A percentile compares a stretch with the other conserved stretches of the same genome.
Evolutionary conservation across 768 basidiomycete genomes (phyloP).

Genomic region (Xerocomellus intermedius): DNA sequence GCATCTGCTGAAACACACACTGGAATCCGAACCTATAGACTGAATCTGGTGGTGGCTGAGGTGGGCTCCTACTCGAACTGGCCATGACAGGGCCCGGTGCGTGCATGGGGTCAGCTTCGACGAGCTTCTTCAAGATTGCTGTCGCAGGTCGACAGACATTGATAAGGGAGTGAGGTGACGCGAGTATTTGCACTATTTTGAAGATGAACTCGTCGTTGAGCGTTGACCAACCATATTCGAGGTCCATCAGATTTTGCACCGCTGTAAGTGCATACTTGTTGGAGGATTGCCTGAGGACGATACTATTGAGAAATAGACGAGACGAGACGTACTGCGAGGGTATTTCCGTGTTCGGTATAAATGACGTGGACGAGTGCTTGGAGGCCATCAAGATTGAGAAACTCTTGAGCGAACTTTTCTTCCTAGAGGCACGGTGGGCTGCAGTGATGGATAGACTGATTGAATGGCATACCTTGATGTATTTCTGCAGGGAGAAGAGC

Average conservation of each 20-base stretch:
- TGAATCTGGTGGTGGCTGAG: conserved; percentile 59
- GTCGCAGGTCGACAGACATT: conserved; percentile 93
- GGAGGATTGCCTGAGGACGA: conserved; percentile 9
- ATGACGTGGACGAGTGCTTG: conserved; percentile 70
- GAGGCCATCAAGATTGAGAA: conserved; percentile 71
- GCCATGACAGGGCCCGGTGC: conserved; percentile 57
- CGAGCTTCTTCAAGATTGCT: conserved; percentile 84
- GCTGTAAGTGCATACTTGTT: conserved; percentile 77
- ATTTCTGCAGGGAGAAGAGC: conserved; percentile 76
- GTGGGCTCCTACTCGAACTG: conserved; percentile 58
- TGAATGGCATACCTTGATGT: conserved; percentile 57
- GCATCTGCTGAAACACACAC: conserved; percentile 80
- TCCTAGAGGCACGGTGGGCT: conserved; percentile 47
- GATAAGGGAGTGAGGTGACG: conserved; percentile 72
- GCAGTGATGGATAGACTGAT: not conserved
- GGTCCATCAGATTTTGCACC: conserved; percentile 87
- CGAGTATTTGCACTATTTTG: conserved; percentile 73
- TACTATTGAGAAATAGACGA: not conserved
- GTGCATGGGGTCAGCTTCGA: conserved; percentile 77
- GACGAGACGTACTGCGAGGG: conserved; percentile 62
- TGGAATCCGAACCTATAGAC: conserved; percentile 84
- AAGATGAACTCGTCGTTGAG: conserved; percentile 72
- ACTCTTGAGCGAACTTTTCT: conserved; percentile 79
- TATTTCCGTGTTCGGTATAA: conserved; percentile 69
- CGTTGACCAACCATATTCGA: conserved; percentile 79